A percentile compares a stretch with the other conserved stretches of the same genome.
Evolutionary conservation across 78 protist genomes (phyloP).

Genomic region (Ministeria vibrans): DNA sequence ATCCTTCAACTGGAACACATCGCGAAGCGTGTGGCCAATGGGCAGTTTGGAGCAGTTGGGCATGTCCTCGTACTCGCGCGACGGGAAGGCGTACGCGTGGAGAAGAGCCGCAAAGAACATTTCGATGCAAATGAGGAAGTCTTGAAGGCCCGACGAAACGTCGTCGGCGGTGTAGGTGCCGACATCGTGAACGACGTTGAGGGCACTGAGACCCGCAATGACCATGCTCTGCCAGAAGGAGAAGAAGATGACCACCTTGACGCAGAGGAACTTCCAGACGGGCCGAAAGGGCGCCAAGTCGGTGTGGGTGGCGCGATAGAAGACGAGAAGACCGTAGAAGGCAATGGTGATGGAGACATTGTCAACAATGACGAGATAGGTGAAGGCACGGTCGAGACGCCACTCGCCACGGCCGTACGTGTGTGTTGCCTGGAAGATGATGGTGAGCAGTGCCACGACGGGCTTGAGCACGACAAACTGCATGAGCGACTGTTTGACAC

Average conservation of each 20-base stretch:
- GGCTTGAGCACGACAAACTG: slow-evolving; percentile 45
- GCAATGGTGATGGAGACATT: slow-evolving; percentile 1
- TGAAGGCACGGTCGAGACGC: not conserved
- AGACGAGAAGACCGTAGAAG: slow-evolving; percentile 12
- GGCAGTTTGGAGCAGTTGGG: not conserved
- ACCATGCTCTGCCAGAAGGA: slow-evolving; percentile 42
- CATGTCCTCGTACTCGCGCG: not conserved
- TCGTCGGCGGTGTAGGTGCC: slow-evolving; percentile 2
- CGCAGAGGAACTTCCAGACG: slow-evolving; percentile 35
- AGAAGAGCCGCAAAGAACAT: slow-evolving; percentile 26
- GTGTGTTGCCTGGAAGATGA: not conserved
- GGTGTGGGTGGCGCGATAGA: slow-evolving; percentile 10
- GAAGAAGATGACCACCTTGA: slow-evolving; percentile 51
- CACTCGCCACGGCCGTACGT: slow-evolving; percentile 25
- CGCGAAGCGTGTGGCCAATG: not conserved
- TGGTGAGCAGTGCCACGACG: not conserved
- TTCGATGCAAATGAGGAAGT: slow-evolving; percentile 50
- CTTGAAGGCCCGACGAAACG: slow-evolving; percentile 27
- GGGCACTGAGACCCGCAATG: not conserved
- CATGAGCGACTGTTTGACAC: slow-evolving; percentile 5
- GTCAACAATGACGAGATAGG: not conserved
- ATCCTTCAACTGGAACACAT: not conserved
- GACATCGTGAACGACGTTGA: not conserved
- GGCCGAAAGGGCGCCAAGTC: slow-evolving; percentile 22
- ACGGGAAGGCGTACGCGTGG: slow-evolving; percentile 30